Evolutionary conservation across 2,329 filamentous ascomycete species (phyloP).

Genomic region (Neopestalotiopsis sp.): DNA sequence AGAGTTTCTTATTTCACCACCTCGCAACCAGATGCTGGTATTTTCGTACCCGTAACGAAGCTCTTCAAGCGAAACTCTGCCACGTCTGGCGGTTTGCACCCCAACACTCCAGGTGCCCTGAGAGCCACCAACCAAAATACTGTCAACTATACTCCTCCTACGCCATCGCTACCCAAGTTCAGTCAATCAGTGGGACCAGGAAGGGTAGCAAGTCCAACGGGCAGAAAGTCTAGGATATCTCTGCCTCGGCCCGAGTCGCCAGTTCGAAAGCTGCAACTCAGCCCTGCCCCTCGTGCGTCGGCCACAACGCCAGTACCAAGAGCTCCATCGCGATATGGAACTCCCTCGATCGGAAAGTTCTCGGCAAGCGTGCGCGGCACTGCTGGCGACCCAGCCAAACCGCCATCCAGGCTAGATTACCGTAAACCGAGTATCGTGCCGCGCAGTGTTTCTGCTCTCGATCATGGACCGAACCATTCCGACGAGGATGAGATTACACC

Average conservation of each 20-base stretch:
- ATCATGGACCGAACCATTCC: conserved; percentile 46
- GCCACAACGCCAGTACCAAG: conserved; percentile 59
- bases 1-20: conserved; percentile 84
- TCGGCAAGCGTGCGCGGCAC: conserved; percentile 68
- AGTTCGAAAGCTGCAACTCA: conserved; percentile 70
- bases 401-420: conserved; percentile 46
- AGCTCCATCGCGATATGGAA: conserved; percentile 64
- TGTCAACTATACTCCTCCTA: conserved; percentile 67
- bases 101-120: conserved; percentile 70
- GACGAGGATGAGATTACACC: conserved; percentile 66
- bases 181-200: conserved; percentile 86
- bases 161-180: conserved; percentile 75
- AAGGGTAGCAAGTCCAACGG: conserved; percentile 72
- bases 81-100: conserved; percentile 56
- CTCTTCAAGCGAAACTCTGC: conserved; percentile 70
- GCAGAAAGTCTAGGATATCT: conserved; percentile 76
- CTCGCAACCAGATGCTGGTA: conserved; percentile 78
- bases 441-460: conserved; percentile 66
- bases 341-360: conserved; percentile 66
- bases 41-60: conserved; percentile 89
- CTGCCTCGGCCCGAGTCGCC: conserved; percentile 90
- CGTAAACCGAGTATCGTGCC: conserved; percentile 58
- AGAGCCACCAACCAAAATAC: conserved; percentile 62
- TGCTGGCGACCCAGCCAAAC: conserved; percentile 67
- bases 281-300: conserved; percentile 62